These are phyloP conservation scores for Trichomonas gallinae DNA, from an alignment of 208 protist species.

Conservation along the genomic window DNA sequence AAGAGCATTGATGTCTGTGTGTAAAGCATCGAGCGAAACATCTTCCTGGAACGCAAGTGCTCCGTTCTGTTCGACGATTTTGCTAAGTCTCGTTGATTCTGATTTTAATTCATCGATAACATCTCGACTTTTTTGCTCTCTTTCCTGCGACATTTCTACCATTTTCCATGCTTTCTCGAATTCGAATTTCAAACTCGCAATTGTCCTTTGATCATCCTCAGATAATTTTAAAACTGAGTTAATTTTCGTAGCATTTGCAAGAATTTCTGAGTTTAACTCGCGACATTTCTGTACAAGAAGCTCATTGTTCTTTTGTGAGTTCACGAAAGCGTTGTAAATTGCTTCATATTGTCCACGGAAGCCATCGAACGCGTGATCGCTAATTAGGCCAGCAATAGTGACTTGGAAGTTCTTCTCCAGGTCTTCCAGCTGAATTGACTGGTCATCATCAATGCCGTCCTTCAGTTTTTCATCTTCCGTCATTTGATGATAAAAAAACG, in stretches of 20 bases:
- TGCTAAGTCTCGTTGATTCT: conserved; percentile 74
- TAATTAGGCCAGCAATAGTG: conserved; percentile 58
- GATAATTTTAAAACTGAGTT: conserved; percentile 78
- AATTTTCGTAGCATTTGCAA: conserved; percentile 78
- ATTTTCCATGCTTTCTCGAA: conserved; percentile 75
- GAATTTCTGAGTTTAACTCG: conserved; percentile 75
- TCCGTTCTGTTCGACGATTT: conserved; percentile 71
- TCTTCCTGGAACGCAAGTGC: conserved; percentile 71
- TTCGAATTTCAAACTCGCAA: conserved; percentile 58
- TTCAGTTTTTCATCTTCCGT: background rate
- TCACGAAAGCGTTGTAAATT: conserved; percentile 74
- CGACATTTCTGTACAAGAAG: conserved; percentile 69
- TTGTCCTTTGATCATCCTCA: conserved; percentile 81
- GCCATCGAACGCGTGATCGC: conserved; percentile 71
- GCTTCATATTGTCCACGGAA: conserved; percentile 90
- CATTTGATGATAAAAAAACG: background rate
- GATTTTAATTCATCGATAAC: conserved; percentile 71
- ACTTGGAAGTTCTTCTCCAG: conserved; percentile 78
- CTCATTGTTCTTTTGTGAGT: conserved; percentile 87
- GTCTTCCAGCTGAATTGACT: conserved; percentile 48
- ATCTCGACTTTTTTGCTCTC: conserved; percentile 76
- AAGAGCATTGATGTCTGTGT: background rate
- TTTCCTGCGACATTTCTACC: conserved; percentile 78
- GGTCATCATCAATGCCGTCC: background rate
- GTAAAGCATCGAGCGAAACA: background rate